A percentile compares a stretch with the other conserved stretches of the same genome.
Conservation (phyloP, 257 asterid species). For the Solanum ahanhuiri region DNA sequence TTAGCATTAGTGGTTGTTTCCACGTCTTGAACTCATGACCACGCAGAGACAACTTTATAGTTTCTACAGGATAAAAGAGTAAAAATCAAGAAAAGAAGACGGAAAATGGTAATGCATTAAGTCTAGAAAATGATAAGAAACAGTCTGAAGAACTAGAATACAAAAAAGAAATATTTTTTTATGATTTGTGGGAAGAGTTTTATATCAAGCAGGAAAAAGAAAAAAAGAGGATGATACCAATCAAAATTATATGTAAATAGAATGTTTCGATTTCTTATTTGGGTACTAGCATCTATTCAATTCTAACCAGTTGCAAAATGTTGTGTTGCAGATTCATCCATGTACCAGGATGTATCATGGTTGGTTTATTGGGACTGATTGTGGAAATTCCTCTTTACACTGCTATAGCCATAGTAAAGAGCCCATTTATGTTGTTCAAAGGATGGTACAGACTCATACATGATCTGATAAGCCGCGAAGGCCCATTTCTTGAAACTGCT, state of each 20-base stretch:
- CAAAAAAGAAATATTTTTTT: neutral
- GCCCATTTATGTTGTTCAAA: conserved; percentile 85
- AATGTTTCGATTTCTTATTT: neutral
- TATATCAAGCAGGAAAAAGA: neutral
- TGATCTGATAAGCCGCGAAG: conserved; percentile 87
- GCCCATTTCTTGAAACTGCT: conserved; percentile 88
- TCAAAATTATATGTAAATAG: neutral
- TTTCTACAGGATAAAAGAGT: neutral
- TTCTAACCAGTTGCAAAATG: neutral
- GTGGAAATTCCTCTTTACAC: conserved; percentile 86
- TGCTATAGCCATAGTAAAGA: conserved; percentile 66
- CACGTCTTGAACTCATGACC: neutral
- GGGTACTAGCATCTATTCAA: neutral
- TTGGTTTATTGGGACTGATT: conserved; percentile 64
- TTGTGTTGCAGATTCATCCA: conserved; percentile 52
- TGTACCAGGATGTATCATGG: conserved; percentile 75
- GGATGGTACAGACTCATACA: conserved; percentile 89
- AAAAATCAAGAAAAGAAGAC: neutral
- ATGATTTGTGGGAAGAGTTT: neutral
- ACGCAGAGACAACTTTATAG: neutral
- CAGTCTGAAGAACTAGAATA: neutral
- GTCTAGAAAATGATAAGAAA: neutral
- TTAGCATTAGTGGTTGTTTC: neutral
- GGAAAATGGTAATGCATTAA: neutral
- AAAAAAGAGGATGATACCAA: neutral